Conservation (phyloP, 495 filamentous ascomycete genomes). For the Trypethelium eluteriae region DNA sequence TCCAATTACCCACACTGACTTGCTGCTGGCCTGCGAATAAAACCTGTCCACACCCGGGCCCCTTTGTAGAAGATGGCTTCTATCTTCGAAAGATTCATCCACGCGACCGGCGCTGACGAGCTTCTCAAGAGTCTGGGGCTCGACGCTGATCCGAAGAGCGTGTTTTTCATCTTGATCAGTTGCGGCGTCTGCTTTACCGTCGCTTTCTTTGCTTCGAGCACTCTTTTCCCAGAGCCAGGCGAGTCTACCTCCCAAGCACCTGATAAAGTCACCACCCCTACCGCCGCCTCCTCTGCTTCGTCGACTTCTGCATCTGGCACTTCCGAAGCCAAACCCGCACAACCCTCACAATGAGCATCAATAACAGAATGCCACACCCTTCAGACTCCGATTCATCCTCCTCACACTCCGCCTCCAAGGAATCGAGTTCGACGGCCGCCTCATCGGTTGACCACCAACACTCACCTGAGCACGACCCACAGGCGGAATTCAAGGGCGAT, state of each 20-base stretch:
- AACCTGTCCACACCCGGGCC: neutral
- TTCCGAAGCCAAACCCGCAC: neutral
- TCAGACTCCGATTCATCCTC: conserved; percentile 5
- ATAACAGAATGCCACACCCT: conserved; percentile 11
- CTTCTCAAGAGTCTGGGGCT: neutral
- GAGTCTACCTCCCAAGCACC: conserved; percentile 8
- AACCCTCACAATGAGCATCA: conserved; percentile 4
- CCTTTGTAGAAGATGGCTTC: too few relatives aligned
- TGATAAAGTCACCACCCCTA: neutral
- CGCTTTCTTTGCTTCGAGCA: conserved; percentile 4
- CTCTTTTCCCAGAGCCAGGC: conserved; percentile 8
- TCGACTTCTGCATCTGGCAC: neutral
- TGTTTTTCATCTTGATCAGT: conserved; percentile 1
- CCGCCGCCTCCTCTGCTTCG: neutral
- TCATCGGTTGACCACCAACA: neutral
- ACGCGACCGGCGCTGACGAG: conserved; percentile 1
- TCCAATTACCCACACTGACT: neutral
- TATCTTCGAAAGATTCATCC: neutral
- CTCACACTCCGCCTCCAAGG: conserved; percentile 3
- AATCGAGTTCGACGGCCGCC: neutral
- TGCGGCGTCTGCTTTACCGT: neutral
- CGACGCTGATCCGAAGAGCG: neutral
- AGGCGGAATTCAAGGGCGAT: conserved; percentile 6
- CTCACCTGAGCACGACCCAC: neutral
- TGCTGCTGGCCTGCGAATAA: neutral